A percentile compares a stretch with the other conserved stretches of the same genome.
These are phyloP conservation scores for Corynespora cassiicola DNA, from an alignment of 2,329 filamentous ascomycete species.

Conservation along the genomic window DNA sequence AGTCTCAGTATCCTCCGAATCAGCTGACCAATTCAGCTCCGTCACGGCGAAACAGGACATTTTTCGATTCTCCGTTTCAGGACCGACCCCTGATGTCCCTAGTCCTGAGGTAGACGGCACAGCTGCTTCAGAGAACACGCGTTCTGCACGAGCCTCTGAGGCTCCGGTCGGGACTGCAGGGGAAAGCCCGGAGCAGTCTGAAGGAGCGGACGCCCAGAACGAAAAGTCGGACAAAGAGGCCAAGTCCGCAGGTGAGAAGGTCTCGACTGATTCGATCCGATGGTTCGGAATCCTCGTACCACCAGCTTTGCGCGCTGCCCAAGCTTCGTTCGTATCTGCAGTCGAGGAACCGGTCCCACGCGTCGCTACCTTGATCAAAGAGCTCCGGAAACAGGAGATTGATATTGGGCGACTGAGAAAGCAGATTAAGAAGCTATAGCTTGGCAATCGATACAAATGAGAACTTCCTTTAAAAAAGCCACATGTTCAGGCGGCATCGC, in stretches of 20 bases:
- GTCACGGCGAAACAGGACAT: too few relatives aligned
- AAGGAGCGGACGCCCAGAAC: not conserved
- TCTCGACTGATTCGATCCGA: slow-evolving; percentile 58
- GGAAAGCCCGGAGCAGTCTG: not conserved
- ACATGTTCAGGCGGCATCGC: too few relatives aligned
- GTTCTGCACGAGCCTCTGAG: not conserved
- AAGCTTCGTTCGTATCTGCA: slow-evolving; percentile 62
- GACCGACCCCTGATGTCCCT: too few relatives aligned
- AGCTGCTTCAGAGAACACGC: too few relatives aligned
- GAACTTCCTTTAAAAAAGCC: too few relatives aligned
- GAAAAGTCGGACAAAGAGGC: not conserved
- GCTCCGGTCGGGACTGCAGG: not conserved
- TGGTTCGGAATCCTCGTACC: slow-evolving; percentile 64
- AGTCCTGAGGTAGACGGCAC: too few relatives aligned
- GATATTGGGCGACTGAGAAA: slow-evolving; percentile 67
- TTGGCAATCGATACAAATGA: too few relatives aligned
- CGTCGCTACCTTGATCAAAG: slow-evolving; percentile 63
- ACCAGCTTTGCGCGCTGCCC: slow-evolving; percentile 60
- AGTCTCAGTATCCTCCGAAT: not conserved
- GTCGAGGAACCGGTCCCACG: slow-evolving; percentile 65
- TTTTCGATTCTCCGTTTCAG: too few relatives aligned
- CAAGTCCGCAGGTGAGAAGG: slow-evolving; percentile 6
- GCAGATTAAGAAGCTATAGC: slow-evolving; percentile 47
- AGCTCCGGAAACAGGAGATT: slow-evolving; percentile 71
- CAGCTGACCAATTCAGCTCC: too few relatives aligned